Conservation (phyloP, 1,284 basidiomycete species). For the Ganoderma sinense region DNA sequence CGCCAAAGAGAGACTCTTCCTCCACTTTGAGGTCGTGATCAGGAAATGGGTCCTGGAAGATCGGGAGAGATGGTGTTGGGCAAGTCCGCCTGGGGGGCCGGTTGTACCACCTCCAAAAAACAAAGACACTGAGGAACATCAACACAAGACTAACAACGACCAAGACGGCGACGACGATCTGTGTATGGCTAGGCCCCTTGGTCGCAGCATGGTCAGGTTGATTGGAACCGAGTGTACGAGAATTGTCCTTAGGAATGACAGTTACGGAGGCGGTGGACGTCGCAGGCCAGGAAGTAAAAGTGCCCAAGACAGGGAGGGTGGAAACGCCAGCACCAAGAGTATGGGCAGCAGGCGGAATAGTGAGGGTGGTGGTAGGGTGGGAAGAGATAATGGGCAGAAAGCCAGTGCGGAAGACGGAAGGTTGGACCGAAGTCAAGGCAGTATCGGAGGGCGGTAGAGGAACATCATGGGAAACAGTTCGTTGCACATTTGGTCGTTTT, state of each 20-base stretch:
- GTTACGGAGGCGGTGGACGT: slow-evolving; percentile 19
- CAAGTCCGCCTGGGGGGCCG: slow-evolving; percentile 57
- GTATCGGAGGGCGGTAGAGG: slow-evolving; percentile 65
- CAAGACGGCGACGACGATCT: slow-evolving; percentile 56
- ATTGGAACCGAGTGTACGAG: slow-evolving; percentile 23
- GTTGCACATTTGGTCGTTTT: slow-evolving; percentile 27
- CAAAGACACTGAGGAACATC: slow-evolving; percentile 60
- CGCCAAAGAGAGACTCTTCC: slow-evolving; percentile 77
- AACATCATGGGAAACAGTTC: slow-evolving; percentile 51
- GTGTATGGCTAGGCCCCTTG: slow-evolving; percentile 41
- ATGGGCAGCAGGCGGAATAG: slow-evolving; percentile 12
- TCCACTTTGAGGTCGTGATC: slow-evolving; percentile 49
- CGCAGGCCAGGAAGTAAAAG: slow-evolving; percentile 16
- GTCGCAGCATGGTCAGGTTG: slow-evolving; percentile 10
- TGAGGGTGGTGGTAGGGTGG: slow-evolving; percentile 22
- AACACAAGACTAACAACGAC: slow-evolving; percentile 64
- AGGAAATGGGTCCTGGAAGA: slow-evolving; percentile 59
- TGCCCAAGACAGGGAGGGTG: slow-evolving; percentile 33
- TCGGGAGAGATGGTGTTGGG: slow-evolving; percentile 75
- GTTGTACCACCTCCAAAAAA: slow-evolving; percentile 55
- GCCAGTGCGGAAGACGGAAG: slow-evolving; percentile 34
- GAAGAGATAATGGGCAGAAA: slow-evolving; percentile 35
- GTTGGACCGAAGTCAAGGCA: slow-evolving; percentile 38
- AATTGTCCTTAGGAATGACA: slow-evolving; percentile 16
- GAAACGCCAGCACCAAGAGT: slow-evolving; percentile 13